Evolutionary conservation across 495 filamentous ascomycete genomes (phyloP).

Genomic region (Podospora pseudopauciseta): DNA sequence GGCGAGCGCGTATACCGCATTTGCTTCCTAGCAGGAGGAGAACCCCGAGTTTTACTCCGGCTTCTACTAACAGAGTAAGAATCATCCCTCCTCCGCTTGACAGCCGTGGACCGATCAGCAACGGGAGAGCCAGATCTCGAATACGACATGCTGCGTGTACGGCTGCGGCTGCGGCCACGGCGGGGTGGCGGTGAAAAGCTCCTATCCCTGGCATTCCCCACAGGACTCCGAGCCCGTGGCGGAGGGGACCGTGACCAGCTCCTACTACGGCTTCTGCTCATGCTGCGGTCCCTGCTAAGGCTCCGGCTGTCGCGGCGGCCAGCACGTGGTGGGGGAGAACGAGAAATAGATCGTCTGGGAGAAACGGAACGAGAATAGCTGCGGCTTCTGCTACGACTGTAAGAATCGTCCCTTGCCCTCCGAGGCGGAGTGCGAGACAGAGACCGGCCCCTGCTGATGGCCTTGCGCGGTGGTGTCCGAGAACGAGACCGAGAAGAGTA

Average conservation of each 20-base stretch:
- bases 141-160: constrained; percentile 18
- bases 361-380: constrained; percentile 41
- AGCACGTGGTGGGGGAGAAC: constrained; percentile 17
- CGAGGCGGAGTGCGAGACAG: constrained; percentile 41
- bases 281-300: constrained; percentile 20
- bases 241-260: neutral
- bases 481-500: constrained; percentile 49
- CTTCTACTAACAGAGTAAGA: constrained; percentile 22
- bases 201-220: constrained; percentile 1
- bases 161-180: constrained; percentile 4
- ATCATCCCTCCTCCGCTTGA: constrained; percentile 19
- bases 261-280: constrained; percentile 1
- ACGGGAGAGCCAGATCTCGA: constrained; percentile 19
- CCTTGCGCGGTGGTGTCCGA: constrained; percentile 33
- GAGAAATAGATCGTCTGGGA: constrained; percentile 29
- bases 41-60: neutral
- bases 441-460: constrained; percentile 27
- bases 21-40: constrained; percentile 15
- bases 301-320: constrained; percentile 24
- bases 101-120: constrained; percentile 1
- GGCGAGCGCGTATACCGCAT: constrained; percentile 15
- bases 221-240: neutral
- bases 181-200: constrained; percentile 25
- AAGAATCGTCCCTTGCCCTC: constrained; percentile 35
- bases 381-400: constrained; percentile 31